Evolutionary conservation across 1,284 basidiomycete species (phyloP).

Genomic region (Ustilago bromivora): DNA sequence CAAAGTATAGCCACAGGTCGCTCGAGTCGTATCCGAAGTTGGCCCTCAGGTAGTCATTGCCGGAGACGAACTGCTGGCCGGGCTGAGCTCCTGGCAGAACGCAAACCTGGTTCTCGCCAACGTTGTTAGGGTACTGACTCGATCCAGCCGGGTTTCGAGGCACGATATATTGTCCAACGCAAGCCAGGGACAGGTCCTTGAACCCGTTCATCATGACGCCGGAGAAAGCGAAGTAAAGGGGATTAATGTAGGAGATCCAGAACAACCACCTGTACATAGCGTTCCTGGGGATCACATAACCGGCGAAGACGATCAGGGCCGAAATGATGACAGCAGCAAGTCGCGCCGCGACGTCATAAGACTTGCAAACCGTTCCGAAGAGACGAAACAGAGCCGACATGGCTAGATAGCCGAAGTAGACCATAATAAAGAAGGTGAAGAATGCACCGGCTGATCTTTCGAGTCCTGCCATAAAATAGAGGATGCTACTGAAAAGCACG

Average conservation of each 20-base stretch:
- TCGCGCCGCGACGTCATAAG: slow-evolving; percentile 50
- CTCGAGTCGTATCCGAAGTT: slow-evolving; percentile 47
- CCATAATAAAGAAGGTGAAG: slow-evolving; percentile 65
- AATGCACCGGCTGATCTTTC: slow-evolving; percentile 56
- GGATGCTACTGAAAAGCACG: slow-evolving; percentile 70
- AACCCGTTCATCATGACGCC: slow-evolving; percentile 75
- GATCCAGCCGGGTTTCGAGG: slow-evolving; percentile 44
- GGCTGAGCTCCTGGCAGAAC: slow-evolving; percentile 34
- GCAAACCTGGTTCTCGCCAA: slow-evolving; percentile 53
- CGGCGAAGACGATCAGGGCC: slow-evolving; percentile 77
- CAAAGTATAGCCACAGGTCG: slow-evolving; percentile 53
- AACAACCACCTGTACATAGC: slow-evolving; percentile 70
- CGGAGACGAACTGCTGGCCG: slow-evolving; percentile 43
- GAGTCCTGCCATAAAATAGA: slow-evolving; percentile 67
- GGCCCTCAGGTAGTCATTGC: slow-evolving; percentile 45
- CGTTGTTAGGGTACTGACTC: slow-evolving; percentile 33
- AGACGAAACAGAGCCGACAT: slow-evolving; percentile 71
- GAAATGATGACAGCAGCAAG: slow-evolving; percentile 75
- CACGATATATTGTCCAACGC: slow-evolving; percentile 53
- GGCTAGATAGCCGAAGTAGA: slow-evolving; percentile 65
- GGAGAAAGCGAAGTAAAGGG: slow-evolving; percentile 74
- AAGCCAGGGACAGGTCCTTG: slow-evolving; percentile 46
- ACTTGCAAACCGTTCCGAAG: slow-evolving; percentile 74
- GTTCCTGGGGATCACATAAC: slow-evolving; percentile 78
- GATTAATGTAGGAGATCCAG: slow-evolving; percentile 69